These are phyloP conservation scores for Solanum boliviense DNA, from an alignment of 257 asterid genomes.

Conservation along the genomic window DNA sequence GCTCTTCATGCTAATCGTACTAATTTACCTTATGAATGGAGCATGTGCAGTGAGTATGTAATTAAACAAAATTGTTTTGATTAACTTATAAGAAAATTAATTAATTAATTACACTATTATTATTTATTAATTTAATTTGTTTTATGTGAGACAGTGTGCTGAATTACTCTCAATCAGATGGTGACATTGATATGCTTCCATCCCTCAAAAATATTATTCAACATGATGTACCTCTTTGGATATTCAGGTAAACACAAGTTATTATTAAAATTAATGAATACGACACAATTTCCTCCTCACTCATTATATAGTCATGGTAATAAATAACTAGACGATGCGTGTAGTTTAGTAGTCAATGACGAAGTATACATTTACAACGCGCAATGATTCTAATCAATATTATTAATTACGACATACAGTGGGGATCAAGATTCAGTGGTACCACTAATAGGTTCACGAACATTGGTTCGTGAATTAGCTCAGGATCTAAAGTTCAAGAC, in stretches of 20 bases:
- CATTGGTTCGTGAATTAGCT: constrained; percentile 45
- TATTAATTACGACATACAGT: constrained; percentile 10
- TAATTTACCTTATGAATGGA: constrained; percentile 47
- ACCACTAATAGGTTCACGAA: constrained; percentile 57
- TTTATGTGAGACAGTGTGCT: not conserved
- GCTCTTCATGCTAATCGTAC: constrained; percentile 76
- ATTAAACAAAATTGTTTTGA: not conserved
- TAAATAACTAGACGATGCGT: too few relatives aligned
- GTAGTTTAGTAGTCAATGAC: too few relatives aligned
- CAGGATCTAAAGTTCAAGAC: constrained; percentile 35
- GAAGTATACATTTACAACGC: too few relatives aligned
- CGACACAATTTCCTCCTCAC: too few relatives aligned
- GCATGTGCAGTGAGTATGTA: constrained; percentile 56
- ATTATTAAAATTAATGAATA: too few relatives aligned
- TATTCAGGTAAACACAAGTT: constrained; percentile 14
- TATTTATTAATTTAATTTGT: not conserved
- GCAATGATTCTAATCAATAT: too few relatives aligned
- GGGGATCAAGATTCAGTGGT: constrained; percentile 91
- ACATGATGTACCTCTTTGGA: constrained; percentile 20
- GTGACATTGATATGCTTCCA: constrained; percentile 20
- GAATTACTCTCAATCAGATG: constrained; percentile 15
- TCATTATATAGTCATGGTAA: too few relatives aligned
- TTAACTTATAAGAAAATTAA: not conserved
- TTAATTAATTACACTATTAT: not conserved
- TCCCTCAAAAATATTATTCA: constrained; percentile 13